Conservation (phyloP, 805 yeast species). For the Wilhelminamyces savonicus region DNA sequence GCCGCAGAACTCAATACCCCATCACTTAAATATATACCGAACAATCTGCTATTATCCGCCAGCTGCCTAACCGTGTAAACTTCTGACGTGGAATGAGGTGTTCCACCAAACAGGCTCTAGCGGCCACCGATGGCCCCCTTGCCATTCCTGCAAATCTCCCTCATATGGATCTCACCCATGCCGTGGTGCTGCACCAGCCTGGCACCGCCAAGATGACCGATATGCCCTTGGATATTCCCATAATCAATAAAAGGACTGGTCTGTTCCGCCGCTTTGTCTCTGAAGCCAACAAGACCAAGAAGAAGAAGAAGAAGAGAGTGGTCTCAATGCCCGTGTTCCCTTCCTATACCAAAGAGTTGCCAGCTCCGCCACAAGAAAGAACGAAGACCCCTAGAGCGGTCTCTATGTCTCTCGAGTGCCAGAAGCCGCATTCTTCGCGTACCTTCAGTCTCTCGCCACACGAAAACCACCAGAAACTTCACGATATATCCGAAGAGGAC, state of each 20-base stretch:
- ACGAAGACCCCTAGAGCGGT: no score
- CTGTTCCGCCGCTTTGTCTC: slow-evolving; percentile 11
- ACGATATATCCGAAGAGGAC: no score
- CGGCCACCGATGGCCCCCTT: slow-evolving; percentile 18
- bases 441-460: no score
- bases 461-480: no score
- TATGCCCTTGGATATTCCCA: slow-evolving; percentile 22
- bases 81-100: no score
- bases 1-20: no score
- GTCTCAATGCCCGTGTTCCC: slow-evolving; percentile 15
- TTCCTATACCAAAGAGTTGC: slow-evolving; percentile 1
- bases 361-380: neutral
- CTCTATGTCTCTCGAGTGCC: no score
- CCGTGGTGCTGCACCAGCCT: slow-evolving; percentile 22
- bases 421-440: no score
- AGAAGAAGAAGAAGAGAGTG: slow-evolving; percentile 7
- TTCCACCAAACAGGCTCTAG: slow-evolving; percentile 18
- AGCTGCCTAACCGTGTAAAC: no score
- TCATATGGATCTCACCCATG: slow-evolving; percentile 20
- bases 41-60: no score
- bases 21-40: no score
- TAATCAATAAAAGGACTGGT: slow-evolving; percentile 15
- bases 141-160: slow-evolving; percentile 15
- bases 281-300: slow-evolving; percentile 3
- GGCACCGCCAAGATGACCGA: slow-evolving; percentile 17